Evolutionary conservation across 768 basidiomycete genomes (phyloP), one percentile per base, ranked within the genome.

Genomic region (Gelatoporia subvermispora): DNA sequence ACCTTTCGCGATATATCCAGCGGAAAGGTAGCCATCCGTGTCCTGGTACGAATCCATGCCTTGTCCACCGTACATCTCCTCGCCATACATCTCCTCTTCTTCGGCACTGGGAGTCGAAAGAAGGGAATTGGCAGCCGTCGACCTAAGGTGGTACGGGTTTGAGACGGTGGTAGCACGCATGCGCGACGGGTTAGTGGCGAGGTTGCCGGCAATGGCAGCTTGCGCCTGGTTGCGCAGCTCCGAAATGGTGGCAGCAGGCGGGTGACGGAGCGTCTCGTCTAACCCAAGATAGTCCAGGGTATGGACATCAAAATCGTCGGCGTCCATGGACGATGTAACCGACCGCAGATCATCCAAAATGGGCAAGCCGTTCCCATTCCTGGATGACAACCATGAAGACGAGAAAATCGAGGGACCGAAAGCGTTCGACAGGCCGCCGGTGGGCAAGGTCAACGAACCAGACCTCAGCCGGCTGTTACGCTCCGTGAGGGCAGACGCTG

Each of bases 231-330:
- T 88, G 58, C 91, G 85, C 52, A 94, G 72, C 68, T 94, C 93
- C 17, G 88, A 81, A 52, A 94, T 83, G 35, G 91, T 93, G 10
- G 91, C 92, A 4, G 91, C 88, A 2, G 84, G 84, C n/a, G 87
- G 81, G 43, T 79, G 81, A 45, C 84, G 78, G 56, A 78, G 73
- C 48, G 74, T 70, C 54, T 92, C 94, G 59, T 93, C 95, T 59
- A 98, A 76, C 38, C 95, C 95, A 43, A 98, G 87, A 67, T 97
- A 97, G 67, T 96, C 94, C 52, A 98, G 79, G 22, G 95, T 97
- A 62, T 93, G 91, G 39, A 93, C 88, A 59, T 93, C 88, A 65
- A 91, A 89, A 43, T 92, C 87, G 46, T 96, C 94, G 20, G 79
- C 74, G 63, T 90, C 88, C 53, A 81, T 80, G 38, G 88, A 90